Evolutionary conservation across 495 filamentous ascomycete species (phyloP), one percentile per base, ranked within the genome.

Genomic region (Tetracladium marchalianum): DNA sequence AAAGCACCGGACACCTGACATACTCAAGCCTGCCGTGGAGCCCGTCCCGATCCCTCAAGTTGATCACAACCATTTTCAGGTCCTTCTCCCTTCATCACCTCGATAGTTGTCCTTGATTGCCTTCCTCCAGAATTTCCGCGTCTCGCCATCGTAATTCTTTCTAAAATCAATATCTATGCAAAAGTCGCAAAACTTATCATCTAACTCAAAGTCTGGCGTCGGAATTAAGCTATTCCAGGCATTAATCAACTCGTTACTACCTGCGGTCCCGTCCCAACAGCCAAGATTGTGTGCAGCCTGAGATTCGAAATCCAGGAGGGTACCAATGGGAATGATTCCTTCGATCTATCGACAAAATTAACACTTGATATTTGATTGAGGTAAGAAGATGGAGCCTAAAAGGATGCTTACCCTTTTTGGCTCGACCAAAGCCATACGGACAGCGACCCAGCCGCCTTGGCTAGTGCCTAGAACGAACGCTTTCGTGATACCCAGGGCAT

Each of bases 401-500:
- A 76, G n/a, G n/a, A n/a, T n/a, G n/a, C n/a, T n/a, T n/a, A n/a
- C n/a, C n/a, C n/a, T n/a, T n/a, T n/a, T n/a, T n/a, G n/a, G n/a
- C n/a, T n/a, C n/a, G 78, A 6, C 66, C 68, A 31, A 81, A 49
- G 76, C 78, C 78, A 82, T 82, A 38, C 71, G 57, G 1, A 66
- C 64, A 0, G 70, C 71, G 12, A 83, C 69, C 75, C 75, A 83
- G 0, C 76, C 77, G 3, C 80, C 80, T 55, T 83, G 78, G 47
- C 71, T 76, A 0, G 76, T 79, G 5, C 80, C 78, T 1, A 81
- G 57, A 0, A 69, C 69, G 43, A 77, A 81, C 11, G 71, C 75
- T 53, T 73, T 72, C 18, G 69, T 55, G 43, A 82, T 66, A 0
- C 67, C 62, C 10, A 84, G 55, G 5, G 62, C 65, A 11, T 77